Base-by-base conservation (phyloP, 768 basidiomycete species). In the Trametes coccinea region DNA sequence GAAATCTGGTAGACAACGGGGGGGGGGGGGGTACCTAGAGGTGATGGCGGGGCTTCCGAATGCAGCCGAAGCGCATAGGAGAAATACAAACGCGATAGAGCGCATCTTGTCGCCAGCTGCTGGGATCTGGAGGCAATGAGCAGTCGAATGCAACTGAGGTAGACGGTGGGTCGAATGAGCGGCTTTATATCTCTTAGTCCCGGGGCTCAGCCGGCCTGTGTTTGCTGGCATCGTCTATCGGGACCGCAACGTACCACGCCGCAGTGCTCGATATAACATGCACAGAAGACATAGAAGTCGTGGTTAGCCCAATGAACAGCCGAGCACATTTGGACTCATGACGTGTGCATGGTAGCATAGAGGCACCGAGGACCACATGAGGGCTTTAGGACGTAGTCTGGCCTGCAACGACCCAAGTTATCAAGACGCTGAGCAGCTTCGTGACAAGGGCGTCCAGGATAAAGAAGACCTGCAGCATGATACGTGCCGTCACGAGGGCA, bases 21-120 rank as follows among this genome's bases (percentile, higher is more conserved):
- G 9, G 27, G 16, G 27, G 13, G 13, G 6, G 2, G 27, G 27
- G 3, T 33, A 56, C 54, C 54, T 56, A 14, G 69, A 68, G 14
- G 59, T 34, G 53, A 72, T 71, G 59, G 72, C 41, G 9, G 75
- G 72, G 13, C 66, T 63, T 11, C 72, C 76, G 34, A 75, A 56
- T 10, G 72, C 71, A 13, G 63, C 57, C 47, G 60, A 31, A 4
- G 71, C 64, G 43, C 70, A 66, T 46, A 77, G 66, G 33, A 78
- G 56, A 44, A 75, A 48, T 60, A 64, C 65, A 62, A 74, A 59
- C 31, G 69, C 54, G 45, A 31, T 27, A 44, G 6, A 37, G 9
- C 10, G 29, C 13, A 31, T 17, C 54, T 34, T 56, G 44, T n/a
- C 43, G 7, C 6, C 17, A 45, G 69, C 55, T 41, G 69, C 8